Evolutionary conservation across 257 asterid species (phyloP).

Genomic region (Przewalskia tangutica): DNA sequence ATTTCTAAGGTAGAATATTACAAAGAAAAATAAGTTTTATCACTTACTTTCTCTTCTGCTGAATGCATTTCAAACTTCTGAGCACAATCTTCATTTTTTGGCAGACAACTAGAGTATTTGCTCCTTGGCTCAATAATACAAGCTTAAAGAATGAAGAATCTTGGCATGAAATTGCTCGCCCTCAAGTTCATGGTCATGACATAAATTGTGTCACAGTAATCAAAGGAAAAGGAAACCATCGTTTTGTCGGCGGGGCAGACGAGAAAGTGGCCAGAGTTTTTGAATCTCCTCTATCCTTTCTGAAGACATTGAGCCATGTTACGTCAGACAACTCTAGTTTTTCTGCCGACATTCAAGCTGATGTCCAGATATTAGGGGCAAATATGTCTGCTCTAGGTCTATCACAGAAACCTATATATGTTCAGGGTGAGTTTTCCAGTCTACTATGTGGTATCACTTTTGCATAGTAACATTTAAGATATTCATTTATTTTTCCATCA

Average conservation of each 20-base stretch:
- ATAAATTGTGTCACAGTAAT: slow-evolving; percentile 72
- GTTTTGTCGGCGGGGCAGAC: slow-evolving; percentile 86
- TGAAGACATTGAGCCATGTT: slow-evolving; percentile 68
- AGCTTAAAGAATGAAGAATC: slow-evolving; percentile 34
- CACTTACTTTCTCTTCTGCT: not conserved
- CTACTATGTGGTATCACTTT: not conserved
- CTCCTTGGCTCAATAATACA: slow-evolving; percentile 53
- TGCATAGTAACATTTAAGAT: not conserved
- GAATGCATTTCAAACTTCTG: not conserved
- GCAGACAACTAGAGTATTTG: slow-evolving; percentile 80
- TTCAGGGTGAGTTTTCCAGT: slow-evolving; percentile 44
- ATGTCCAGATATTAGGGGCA: slow-evolving; percentile 83
- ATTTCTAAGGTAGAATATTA: not conserved
- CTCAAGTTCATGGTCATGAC: slow-evolving; percentile 98
- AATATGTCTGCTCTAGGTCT: slow-evolving; percentile 97
- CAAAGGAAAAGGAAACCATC: slow-evolving; percentile 80
- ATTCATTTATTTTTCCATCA: not conserved
- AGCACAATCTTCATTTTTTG: slow-evolving; percentile 14
- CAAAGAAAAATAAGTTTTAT: not conserved
- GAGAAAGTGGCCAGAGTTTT: slow-evolving; percentile 96
- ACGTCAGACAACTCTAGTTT: slow-evolving; percentile 22
- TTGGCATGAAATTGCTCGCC: slow-evolving; percentile 98
- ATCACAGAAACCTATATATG: slow-evolving; percentile 93
- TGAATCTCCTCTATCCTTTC: slow-evolving; percentile 87
- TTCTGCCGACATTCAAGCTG: slow-evolving; percentile 49